Base-by-base conservation (phyloP, 2,329 filamentous ascomycete genomes). In the Trichoderma afroharzianum region DNA sequence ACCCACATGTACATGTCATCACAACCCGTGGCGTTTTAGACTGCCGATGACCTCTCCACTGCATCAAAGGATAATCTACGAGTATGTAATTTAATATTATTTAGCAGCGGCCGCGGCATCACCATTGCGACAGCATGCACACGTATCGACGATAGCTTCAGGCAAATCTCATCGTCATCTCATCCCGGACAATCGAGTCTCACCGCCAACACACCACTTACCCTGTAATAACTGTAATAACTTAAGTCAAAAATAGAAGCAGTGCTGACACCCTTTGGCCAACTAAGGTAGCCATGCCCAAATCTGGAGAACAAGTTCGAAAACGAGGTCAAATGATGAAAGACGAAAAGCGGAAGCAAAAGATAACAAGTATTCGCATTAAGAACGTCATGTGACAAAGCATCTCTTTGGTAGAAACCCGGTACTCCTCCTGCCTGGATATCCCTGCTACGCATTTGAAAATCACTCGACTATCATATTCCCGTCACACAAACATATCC, bases 351-450 rank as follows among this genome's bases (percentile, higher is more conserved):
- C 26, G 28, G 14, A 68, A 47, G 9, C 14, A 24, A 59, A 47
- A 15, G 26, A 24, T 26, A 18, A 68, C 33, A 26, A 24, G 6
- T 33, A n/a, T 50, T 68, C 28, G 36, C 30, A 50, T 68, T 61
- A 39, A 26, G 5, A 24, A 28, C 64, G 55, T 68, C 55, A 50
- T 59, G 55, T 58, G 55, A 59, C 64, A 33, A 68, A 47, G 28
- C 15, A 59, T 47, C 36, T 59, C 50, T 39, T 55, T 28, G 21
- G 63, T 28, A 68, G 30, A 68, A 59, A 21, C 53, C 64, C 55
- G 64, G 28, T 68, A 68, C 64, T 68, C 63, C 63, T 57, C 36
- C 55, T 32, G 43, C 28, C 55, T 59, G 64, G 55, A 68, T 50
- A 68, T 59, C 55, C 64, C 53, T 59, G 36, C 64, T 59, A 32